phyloP scores from a whole-genome alignment of 768 basidiomycete species.

The Leccinellum luteum region DNA sequence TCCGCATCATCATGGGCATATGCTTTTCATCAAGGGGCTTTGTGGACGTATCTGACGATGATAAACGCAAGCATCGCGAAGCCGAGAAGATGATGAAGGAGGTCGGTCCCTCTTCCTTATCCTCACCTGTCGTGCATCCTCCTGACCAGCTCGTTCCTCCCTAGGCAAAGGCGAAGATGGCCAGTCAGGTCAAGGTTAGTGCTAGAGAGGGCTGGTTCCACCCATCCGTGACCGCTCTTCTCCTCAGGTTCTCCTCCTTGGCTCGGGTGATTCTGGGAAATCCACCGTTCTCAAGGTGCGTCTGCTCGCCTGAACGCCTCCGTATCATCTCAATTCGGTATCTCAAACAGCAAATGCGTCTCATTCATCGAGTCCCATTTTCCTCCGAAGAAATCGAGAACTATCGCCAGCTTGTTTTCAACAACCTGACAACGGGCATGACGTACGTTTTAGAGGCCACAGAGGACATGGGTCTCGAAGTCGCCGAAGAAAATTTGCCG shows the following conservation, averaged over 20 bases:
- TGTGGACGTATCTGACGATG: conserved; percentile 65
- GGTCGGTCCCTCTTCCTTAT: conserved; percentile 38
- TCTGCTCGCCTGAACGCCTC: not conserved
- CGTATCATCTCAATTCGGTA: not conserved
- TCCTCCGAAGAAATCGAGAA: conserved; percentile 78
- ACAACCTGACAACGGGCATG: conserved; percentile 87
- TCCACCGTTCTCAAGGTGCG: conserved; percentile 84
- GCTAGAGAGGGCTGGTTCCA: conserved; percentile 2
- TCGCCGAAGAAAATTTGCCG: conserved; percentile 57
- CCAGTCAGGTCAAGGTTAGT: conserved; percentile 70
- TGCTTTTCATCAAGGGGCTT: conserved; percentile 65
- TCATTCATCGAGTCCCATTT: conserved; percentile 90
- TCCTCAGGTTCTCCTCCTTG: conserved; percentile 75
- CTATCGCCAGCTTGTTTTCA: conserved; percentile 90
- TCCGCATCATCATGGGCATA: conserved; percentile 56
- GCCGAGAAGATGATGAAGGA: conserved; percentile 79
- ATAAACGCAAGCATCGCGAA: conserved; percentile 60
- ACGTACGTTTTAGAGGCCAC: conserved; percentile 81
- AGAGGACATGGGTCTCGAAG: conserved; percentile 82
- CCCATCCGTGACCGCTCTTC: not conserved
- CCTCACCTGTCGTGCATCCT: not conserved
- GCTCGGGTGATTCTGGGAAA: conserved; percentile 93
- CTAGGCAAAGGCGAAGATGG: conserved; percentile 73
- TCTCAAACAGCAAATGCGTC: conserved; percentile 81
- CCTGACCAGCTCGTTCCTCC: not conserved